Conservation (phyloP, 1,284 basidiomycete genomes). For the Xanthoconium separans region DNA sequence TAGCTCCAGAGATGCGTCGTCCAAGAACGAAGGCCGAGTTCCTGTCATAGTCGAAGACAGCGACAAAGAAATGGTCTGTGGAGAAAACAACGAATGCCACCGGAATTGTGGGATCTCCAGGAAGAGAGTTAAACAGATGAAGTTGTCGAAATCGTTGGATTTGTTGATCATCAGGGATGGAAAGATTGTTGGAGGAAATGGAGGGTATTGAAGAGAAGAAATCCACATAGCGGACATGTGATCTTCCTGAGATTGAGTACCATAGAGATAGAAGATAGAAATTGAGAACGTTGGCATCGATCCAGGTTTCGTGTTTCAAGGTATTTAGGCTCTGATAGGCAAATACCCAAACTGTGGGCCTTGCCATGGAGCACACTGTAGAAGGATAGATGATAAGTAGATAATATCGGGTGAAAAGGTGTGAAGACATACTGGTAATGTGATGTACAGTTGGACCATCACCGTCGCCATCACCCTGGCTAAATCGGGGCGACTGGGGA, state of each 20-base stretch:
- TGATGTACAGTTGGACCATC: neutral
- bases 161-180: neutral
- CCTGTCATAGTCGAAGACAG: neutral
- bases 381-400: neutral
- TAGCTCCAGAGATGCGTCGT: neutral
- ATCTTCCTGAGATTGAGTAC: neutral
- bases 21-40: neutral
- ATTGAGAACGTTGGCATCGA: neutral
- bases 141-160: neutral
- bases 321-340: slow-evolving; percentile 1
- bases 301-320: neutral
- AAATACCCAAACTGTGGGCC: neutral
- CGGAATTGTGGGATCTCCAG: neutral
- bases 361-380: slow-evolving; percentile 3
- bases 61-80: neutral
- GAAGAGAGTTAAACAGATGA: neutral
- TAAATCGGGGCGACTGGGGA: too few relatives aligned
- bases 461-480: too few relatives aligned
- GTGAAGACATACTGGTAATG: neutral
- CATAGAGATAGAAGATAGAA: neutral
- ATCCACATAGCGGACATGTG: neutral
- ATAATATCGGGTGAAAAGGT: neutral
- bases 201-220: neutral
- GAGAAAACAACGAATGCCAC: neutral
- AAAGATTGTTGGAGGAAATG: neutral